phyloP scores from a whole-genome alignment of 257 asterid genomes.

The Solanum paucissectum region DNA sequence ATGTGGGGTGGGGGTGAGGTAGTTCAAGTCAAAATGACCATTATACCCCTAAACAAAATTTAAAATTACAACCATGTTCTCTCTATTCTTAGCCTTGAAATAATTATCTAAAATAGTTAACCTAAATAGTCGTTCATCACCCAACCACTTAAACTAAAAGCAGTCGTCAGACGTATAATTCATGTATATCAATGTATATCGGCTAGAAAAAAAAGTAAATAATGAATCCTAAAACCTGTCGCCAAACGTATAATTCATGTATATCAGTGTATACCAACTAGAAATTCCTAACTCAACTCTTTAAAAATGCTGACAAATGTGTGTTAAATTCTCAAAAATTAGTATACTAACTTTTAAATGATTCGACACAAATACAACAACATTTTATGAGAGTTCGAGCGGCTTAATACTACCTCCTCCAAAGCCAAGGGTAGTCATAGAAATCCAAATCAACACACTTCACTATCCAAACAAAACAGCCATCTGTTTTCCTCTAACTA shows the following conservation, averaged over 20 bases:
- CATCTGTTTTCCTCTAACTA: conserved; percentile 22
- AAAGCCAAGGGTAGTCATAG: conserved; percentile 6
- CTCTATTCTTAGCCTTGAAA: conserved; percentile 7
- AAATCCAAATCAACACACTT: not conserved
- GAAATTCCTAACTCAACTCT: not conserved
- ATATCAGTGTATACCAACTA: not conserved
- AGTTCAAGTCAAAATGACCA: not conserved
- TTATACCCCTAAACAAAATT: not conserved
- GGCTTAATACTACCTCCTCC: conserved; percentile 2
- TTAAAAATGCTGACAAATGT: not conserved
- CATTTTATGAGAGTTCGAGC: not conserved
- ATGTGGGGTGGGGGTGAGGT: no score
- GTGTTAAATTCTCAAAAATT: not conserved
- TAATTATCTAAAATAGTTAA: not conserved
- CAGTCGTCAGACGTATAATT: not conserved
- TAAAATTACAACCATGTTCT: conserved; percentile 1
- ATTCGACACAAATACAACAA: accelerated
- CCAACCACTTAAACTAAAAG: not conserved
- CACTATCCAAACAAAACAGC: conserved; percentile 20
- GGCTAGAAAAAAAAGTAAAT: not conserved
- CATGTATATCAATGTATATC: not conserved
- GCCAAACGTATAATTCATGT: not conserved
- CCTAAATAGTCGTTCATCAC: not conserved
- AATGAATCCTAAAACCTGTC: not conserved
- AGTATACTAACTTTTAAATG: accelerated